A percentile compares a stretch with the other conserved stretches of the same genome.
phyloP scores from a whole-genome alignment of 192 early-diverging fungal species.

The Phycomyces nitens region DNA sequence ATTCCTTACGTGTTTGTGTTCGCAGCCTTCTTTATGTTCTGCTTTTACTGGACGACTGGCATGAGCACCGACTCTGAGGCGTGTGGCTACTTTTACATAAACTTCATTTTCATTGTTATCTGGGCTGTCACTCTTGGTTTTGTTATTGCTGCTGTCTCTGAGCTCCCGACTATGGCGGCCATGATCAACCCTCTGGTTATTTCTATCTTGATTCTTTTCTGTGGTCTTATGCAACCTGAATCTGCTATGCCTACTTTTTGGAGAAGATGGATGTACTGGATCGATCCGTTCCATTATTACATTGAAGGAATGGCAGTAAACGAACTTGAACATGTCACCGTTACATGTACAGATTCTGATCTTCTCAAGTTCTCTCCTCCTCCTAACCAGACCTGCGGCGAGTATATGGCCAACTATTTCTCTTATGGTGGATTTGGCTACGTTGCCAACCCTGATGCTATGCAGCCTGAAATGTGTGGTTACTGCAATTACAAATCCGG shows the following conservation, averaged over 20 bases:
- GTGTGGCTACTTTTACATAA: slow-evolving; percentile 64
- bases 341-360: slow-evolving; percentile 50
- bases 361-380: slow-evolving; percentile 52
- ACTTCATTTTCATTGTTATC: slow-evolving; percentile 54
- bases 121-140: slow-evolving; percentile 71
- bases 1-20: slow-evolving; percentile 64
- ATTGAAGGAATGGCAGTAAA: slow-evolving; percentile 61
- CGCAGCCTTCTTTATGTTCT: slow-evolving; percentile 62
- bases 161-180: slow-evolving; percentile 53
- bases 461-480: slow-evolving; percentile 40
- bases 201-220: slow-evolving; percentile 65
- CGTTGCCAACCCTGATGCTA: slow-evolving; percentile 8
- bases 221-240: slow-evolving; percentile 64
- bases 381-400: slow-evolving; percentile 53
- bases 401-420: slow-evolving; percentile 39
- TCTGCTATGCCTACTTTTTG: slow-evolving; percentile 63
- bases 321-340: slow-evolving; percentile 48
- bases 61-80: slow-evolving; percentile 45
- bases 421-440: slow-evolving; percentile 2
- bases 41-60: slow-evolving; percentile 76
- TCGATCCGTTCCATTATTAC: slow-evolving; percentile 64
- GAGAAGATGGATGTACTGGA: slow-evolving; percentile 63
- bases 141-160: slow-evolving; percentile 63
- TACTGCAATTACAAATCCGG: slow-evolving; percentile 60
- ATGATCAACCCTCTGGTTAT: slow-evolving; percentile 68